Evolutionary conservation across 441 rosid species (phyloP).

Genomic region (Eruca vesicaria): DNA sequence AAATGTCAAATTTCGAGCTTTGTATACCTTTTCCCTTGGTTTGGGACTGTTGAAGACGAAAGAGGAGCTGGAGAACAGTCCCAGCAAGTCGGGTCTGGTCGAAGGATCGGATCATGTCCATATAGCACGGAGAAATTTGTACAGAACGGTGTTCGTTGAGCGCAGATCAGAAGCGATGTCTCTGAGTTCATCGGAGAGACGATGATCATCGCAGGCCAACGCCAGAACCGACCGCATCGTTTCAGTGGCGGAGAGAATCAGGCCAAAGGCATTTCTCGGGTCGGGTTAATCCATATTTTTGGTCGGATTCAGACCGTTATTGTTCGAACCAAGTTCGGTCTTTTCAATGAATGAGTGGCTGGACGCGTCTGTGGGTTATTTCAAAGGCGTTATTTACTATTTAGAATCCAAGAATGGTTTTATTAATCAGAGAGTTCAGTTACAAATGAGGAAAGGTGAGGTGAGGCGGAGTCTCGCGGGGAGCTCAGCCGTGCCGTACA

Average conservation of each 20-base stretch:
- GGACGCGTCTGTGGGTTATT: too few species aligned
- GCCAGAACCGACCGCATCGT: constrained; percentile 56
- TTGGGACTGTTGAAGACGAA: constrained; percentile 66
- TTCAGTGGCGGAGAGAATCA: constrained; percentile 50
- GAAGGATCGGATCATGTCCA: constrained; percentile 53
- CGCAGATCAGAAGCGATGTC: constrained; percentile 54
- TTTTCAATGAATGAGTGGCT: too few species aligned
- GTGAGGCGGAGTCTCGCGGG: too few species aligned
- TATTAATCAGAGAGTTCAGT: too few species aligned
- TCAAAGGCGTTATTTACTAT: too few species aligned
- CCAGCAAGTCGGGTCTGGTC: constrained; percentile 48
- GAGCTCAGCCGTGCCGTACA: too few species aligned
- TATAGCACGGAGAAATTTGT: constrained; percentile 59
- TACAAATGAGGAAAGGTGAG: too few species aligned
- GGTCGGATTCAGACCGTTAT: constrained; percentile 1
- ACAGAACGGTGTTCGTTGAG: constrained; percentile 40
- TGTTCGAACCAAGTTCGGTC: too few species aligned
- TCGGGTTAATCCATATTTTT: constrained; percentile 41
- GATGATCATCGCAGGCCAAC: constrained; percentile 46
- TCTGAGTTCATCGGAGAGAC: constrained; percentile 51
- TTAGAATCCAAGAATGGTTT: too few species aligned
- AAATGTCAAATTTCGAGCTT: background rate
- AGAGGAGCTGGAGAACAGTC: constrained; percentile 54
- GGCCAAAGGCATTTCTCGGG: constrained; percentile 39
- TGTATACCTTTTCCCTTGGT: constrained; percentile 75